phyloP scores from a whole-genome alignment of 805 yeast species.

The Wickerhamiella cacticola region DNA sequence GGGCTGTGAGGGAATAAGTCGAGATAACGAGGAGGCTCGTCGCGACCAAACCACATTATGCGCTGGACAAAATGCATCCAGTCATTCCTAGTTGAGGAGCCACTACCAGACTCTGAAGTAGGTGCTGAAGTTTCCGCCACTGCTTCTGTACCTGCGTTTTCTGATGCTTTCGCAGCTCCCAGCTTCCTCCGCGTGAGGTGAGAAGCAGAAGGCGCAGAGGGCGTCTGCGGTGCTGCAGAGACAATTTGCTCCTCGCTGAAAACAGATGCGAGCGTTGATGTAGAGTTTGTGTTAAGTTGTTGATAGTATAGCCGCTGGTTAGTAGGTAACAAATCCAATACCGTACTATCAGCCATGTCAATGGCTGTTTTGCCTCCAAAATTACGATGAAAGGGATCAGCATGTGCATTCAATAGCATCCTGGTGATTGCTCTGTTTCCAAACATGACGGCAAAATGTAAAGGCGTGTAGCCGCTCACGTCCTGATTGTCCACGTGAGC shows the following conservation, averaged over 20 bases:
- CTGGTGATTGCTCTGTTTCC: constrained; percentile 48
- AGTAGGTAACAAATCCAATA: constrained; percentile 22
- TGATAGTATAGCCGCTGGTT: constrained; percentile 23
- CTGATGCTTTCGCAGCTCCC: too few relatives aligned
- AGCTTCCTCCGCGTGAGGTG: not conserved
- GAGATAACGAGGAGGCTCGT: constrained; percentile 14
- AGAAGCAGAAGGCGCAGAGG: not conserved
- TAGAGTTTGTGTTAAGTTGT: constrained; percentile 21
- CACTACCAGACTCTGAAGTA: too few relatives aligned
- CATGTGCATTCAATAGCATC: constrained; percentile 20
- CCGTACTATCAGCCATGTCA: constrained; percentile 27
- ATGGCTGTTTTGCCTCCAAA: constrained; percentile 28
- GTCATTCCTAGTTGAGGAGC: not conserved
- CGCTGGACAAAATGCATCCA: constrained; percentile 10
- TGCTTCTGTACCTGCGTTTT: not conserved
- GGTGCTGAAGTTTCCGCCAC: too few relatives aligned
- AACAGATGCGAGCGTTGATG: constrained; percentile 20
- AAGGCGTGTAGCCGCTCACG: constrained; percentile 70
- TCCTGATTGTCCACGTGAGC: constrained; percentile 55
- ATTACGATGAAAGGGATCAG: constrained; percentile 25
- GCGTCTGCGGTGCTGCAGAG: not conserved
- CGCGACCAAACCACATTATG: constrained; percentile 6
- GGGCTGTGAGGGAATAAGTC: constrained; percentile 13
- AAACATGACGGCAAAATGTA: constrained; percentile 70
- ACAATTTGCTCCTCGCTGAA: constrained; percentile 2